These are phyloP conservation scores for Boletus rufocinnamomeus DNA, from an alignment of 768 basidiomycete genomes.

Conservation along the genomic window DNA sequence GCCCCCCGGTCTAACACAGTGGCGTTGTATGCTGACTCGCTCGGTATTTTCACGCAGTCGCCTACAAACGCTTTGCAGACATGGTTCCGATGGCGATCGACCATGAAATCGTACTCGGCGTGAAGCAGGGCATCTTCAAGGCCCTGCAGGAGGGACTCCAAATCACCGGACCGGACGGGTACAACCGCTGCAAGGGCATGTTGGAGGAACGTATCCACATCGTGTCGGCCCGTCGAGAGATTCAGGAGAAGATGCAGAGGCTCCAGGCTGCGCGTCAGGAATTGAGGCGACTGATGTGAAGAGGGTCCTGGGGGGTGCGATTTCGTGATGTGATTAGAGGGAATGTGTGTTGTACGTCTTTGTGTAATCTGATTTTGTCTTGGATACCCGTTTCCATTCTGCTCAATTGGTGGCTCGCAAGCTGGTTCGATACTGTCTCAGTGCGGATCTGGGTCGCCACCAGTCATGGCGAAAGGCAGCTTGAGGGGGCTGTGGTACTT, in stretches of 20 bases:
- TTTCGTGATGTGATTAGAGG: neutral
- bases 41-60: conserved; percentile 35
- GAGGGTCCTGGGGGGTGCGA: neutral
- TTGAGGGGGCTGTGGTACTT: no score
- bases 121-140: conserved; percentile 47
- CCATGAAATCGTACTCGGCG: conserved; percentile 43
- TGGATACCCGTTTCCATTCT: neutral
- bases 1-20: neutral
- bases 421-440: neutral
- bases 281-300: conserved; percentile 26
- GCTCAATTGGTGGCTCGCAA: neutral
- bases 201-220: conserved; percentile 52
- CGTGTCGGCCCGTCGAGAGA: conserved; percentile 46
- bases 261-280: conserved; percentile 48
- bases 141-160: conserved; percentile 51
- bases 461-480: neutral
- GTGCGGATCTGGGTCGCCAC: neutral
- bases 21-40: neutral
- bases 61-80: conserved; percentile 49
- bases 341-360: neutral
- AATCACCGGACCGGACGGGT: conserved; percentile 49
- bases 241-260: conserved; percentile 53
- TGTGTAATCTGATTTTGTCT: neutral
- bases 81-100: conserved; percentile 47
- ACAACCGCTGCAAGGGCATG: conserved; percentile 49